phyloP scores from a whole-genome alignment of 2,329 filamentous ascomycete species.

The Cordyceps cicadae region DNA sequence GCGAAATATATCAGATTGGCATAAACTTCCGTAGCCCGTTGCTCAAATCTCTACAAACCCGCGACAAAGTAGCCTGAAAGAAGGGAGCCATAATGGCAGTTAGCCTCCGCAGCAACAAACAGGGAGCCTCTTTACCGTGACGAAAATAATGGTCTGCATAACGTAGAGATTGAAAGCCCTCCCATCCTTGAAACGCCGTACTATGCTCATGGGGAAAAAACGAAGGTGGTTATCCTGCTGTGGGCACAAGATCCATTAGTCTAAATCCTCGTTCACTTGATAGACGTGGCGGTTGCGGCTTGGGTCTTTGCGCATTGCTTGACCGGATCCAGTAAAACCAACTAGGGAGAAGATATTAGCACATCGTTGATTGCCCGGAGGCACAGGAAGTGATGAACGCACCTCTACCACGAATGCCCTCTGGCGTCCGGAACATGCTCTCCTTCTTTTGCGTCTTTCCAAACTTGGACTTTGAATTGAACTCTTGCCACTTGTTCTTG shows the following conservation, averaged over 20 bases:
- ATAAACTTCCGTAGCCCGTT: not conserved
- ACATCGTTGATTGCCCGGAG: not conserved
- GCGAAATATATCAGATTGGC: not conserved
- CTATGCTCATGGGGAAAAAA: constrained; percentile 3
- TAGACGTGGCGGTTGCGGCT: constrained; percentile 78
- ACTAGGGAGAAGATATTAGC: constrained; percentile 46
- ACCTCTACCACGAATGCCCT: constrained; percentile 82
- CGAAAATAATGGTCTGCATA: not conserved
- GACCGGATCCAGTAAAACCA: constrained; percentile 91
- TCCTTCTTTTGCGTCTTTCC: constrained; percentile 69
- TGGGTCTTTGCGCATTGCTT: constrained; percentile 89
- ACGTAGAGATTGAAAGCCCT: not conserved
- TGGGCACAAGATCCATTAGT: constrained; percentile 38
- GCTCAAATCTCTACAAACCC: not conserved
- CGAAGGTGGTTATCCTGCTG: constrained; percentile 16
- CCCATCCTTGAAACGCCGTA: constrained; percentile 17
- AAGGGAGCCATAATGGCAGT: constrained; percentile 20
- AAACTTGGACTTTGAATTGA: constrained; percentile 68
- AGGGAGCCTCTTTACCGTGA: constrained; percentile 27
- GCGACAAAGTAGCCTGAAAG: constrained; percentile 6
- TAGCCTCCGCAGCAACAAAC: constrained; percentile 34
- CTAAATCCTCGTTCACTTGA: constrained; percentile 65
- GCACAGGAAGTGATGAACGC: constrained; percentile 19
- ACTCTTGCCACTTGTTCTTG: constrained; percentile 93
- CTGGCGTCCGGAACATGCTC: constrained; percentile 93